Percentiles rank a stretch among this genome's conserved stretches.
phyloP scores from a whole-genome alignment of 176 grass and related monocot species.

The Aegilops bicornis region DNA sequence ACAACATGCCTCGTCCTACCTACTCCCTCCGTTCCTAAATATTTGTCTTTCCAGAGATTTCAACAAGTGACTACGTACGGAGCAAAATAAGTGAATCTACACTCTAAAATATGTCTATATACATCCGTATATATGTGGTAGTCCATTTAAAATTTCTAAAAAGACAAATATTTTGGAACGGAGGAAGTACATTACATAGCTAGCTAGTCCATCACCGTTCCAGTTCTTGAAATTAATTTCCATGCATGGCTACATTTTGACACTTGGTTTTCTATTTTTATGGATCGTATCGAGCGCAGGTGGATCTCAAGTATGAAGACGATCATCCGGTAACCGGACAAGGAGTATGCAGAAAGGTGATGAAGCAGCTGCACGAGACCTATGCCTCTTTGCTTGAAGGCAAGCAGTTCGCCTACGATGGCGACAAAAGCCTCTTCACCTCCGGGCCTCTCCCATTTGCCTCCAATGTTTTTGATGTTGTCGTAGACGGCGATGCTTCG shows the following conservation, averaged over 20 bases:
- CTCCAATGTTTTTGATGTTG: not conserved
- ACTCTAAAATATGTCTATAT: no score
- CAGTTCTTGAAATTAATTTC: not conserved
- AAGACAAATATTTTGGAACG: no score
- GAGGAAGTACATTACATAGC: no score
- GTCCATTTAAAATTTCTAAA: no score
- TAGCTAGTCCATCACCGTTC: no score
- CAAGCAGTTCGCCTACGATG: conserved; percentile 9
- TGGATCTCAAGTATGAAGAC: not conserved
- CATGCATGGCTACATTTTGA: not conserved
- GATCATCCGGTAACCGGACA: not conserved
- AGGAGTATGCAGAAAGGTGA: not conserved
- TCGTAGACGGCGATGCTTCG: not conserved
- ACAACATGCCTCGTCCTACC: no score
- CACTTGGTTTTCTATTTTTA: not conserved
- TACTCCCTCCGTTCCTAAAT: no score
- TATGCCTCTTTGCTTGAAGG: not conserved
- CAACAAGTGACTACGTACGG: no score
- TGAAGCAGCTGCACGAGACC: not conserved
- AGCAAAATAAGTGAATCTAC: no score
- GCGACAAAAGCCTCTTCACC: not conserved
- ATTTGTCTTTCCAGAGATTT: no score
- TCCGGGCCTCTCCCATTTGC: not conserved
- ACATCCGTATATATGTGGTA: no score
- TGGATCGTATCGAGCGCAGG: not conserved